Evolutionary conservation across 257 asterid genomes (phyloP), one percentile per base, ranked within the genome.

Genomic region (Solanum infundibuliforme): DNA sequence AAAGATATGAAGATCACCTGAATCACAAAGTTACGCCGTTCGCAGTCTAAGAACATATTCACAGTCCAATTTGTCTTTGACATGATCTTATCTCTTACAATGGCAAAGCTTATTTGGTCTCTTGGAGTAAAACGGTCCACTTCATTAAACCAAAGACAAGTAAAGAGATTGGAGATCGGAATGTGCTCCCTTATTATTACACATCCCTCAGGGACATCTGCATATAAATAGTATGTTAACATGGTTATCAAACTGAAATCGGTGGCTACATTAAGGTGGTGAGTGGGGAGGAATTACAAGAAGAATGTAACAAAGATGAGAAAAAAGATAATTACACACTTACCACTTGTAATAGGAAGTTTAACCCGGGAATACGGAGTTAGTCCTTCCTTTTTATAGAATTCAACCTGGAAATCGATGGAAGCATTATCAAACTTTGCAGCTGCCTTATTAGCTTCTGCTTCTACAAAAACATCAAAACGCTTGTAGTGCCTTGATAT

Each of bases 141-240:
- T 90, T 96, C 98, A 35, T 94, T 95, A 87, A 95, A 96, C 99
- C 99, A 95, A 55, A 95, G 98, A 88, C 99, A 96, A 32, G 98
- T 94, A 89, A 94, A 96, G 76, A 96, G 98, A 88, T 96, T 94
- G 89, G 98, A 88, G 88, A 96, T 93, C 11, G 99, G 99, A 85
- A 93, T 88, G 89, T 96, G 99, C 90, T 96, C 99, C 92, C 91
- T 93, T 85, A 96, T 86, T 86, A 96, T 94, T 38, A 95, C 98
- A 89, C 99, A 96, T 85, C 99, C 99, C 92, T 96, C 98, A 5
- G 99, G 99, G 88, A 96, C 99, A 94, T 96, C 99, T 96, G 89
- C 66, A 65, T 88, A 84, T 21, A 35, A 48, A 83, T 68, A 8
- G 43, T 77, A 23, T 12, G 29, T 27, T n/a, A 83, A 83, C 10